phyloP scores from a whole-genome alignment of 192 early-diverging fungal genomes.

The Linnemannia hyalina region DNA sequence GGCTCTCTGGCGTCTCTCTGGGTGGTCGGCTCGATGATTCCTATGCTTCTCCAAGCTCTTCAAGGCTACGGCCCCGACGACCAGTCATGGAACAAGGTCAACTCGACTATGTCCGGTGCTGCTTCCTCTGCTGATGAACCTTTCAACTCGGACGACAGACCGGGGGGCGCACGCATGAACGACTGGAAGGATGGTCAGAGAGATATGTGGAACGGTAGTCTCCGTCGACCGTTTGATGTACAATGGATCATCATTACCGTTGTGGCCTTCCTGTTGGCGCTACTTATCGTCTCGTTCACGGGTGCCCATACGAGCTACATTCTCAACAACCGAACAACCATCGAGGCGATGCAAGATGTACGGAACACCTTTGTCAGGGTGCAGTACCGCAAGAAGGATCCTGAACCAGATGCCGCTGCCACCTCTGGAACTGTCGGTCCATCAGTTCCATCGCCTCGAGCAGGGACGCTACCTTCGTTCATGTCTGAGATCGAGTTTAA shows the following conservation, averaged over 20 bases:
- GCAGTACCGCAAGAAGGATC: slow-evolving; percentile 41
- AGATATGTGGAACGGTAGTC: background rate
- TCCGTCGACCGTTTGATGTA: slow-evolving; percentile 41
- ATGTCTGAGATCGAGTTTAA: slow-evolving; percentile 45
- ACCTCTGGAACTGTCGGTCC: background rate
- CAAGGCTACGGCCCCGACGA: slow-evolving; percentile 7
- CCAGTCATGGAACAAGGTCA: background rate
- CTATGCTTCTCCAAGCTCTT: slow-evolving; percentile 24
- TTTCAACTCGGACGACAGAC: background rate
- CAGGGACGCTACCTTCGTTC: slow-evolving; percentile 24
- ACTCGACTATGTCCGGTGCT: background rate
- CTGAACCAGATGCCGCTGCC: background rate
- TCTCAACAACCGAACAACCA: slow-evolving; percentile 67
- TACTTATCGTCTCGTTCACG: slow-evolving; percentile 65
- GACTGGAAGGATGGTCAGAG: background rate
- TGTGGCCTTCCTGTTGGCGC: slow-evolving; percentile 57
- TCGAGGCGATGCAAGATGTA: slow-evolving; percentile 56
- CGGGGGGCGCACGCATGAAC: background rate
- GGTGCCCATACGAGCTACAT: slow-evolving; percentile 63
- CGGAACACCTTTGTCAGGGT: slow-evolving; percentile 38
- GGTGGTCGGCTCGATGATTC: slow-evolving; percentile 55
- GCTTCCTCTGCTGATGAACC: background rate
- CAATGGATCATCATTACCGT: slow-evolving; percentile 59
- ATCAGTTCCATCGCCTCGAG: background rate
- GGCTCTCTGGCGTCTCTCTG: slow-evolving; percentile 56